Evolutionary conservation across 495 filamentous ascomycete genomes (phyloP).

Genomic region (Apiosordaria backusii): DNA sequence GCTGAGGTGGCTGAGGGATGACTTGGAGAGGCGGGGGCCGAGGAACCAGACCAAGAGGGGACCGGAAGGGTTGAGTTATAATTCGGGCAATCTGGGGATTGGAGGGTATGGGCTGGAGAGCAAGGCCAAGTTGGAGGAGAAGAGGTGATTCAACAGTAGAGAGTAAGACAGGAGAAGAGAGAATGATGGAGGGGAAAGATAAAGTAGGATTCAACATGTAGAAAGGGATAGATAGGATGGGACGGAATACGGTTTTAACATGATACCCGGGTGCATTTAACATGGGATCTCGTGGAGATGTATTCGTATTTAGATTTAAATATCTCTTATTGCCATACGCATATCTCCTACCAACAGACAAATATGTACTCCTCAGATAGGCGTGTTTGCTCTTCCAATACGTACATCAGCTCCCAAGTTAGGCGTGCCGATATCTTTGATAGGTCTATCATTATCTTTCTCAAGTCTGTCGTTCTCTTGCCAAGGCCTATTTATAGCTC

Average conservation of each 20-base stretch:
- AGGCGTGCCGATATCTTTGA: too few relatives aligned
- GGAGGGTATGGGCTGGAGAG: constrained; percentile 83
- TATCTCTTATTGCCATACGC: too few relatives aligned
- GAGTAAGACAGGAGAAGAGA: neutral
- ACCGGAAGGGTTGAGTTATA: constrained; percentile 69
- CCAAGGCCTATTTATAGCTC: too few relatives aligned
- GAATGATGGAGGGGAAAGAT: too few relatives aligned
- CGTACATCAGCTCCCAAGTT: too few relatives aligned
- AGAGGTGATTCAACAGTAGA: neutral
- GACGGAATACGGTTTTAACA: constrained; percentile 21
- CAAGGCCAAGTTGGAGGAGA: constrained; percentile 25
- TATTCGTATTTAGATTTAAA: too few relatives aligned
- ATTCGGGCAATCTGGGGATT: constrained; percentile 52
- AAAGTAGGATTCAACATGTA: neutral
- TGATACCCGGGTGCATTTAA: constrained; percentile 29
- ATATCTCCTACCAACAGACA: too few relatives aligned
- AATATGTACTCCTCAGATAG: too few relatives aligned
- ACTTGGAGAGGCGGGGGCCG: constrained; percentile 76
- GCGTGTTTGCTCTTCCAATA: too few relatives aligned
- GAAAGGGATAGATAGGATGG: neutral
- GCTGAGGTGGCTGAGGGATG: constrained; percentile 78
- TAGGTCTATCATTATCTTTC: too few relatives aligned
- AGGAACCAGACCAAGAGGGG: constrained; percentile 54
- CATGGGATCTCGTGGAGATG: too few relatives aligned
- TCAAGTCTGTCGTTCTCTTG: too few relatives aligned